Conservation (phyloP, 345 rosid genomes). For the Brassica rapa region DNA sequence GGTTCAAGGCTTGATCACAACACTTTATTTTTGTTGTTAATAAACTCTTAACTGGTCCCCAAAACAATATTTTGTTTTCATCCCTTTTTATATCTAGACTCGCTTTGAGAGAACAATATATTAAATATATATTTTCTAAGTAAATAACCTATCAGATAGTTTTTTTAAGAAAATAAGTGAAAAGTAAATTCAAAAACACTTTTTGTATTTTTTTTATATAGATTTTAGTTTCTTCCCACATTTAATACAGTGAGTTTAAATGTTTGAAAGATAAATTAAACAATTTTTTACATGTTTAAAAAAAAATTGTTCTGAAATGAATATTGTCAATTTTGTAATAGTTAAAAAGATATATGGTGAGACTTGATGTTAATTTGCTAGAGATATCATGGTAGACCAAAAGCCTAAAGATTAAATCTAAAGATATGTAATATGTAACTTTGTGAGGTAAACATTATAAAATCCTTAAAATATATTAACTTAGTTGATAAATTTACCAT, state of each 20-base stretch:
- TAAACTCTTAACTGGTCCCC: background rate
- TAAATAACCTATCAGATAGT: background rate
- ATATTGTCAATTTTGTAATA: background rate
- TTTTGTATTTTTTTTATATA: no score
- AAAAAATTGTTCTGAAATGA: background rate
- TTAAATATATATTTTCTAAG: background rate
- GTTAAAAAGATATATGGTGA: background rate
- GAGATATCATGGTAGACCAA: background rate
- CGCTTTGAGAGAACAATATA: background rate
- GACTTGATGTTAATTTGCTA: slow-evolving; percentile 7
- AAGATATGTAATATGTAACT: background rate
- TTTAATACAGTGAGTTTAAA: no score
- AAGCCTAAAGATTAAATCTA: background rate
- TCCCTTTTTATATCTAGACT: background rate
- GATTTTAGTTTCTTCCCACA: no score
- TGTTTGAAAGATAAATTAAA: no score
- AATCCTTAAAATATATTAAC: background rate
- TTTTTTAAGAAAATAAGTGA: background rate
- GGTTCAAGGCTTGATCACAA: background rate
- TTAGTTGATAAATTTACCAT: background rate
- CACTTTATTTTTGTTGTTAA: background rate
- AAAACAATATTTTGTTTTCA: background rate
- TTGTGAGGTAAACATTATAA: background rate
- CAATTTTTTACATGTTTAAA: no score
- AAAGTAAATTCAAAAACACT: background rate